Evolutionary conservation across 768 basidiomycete species (phyloP).

Genomic region (Termitomyces sp.): DNA sequence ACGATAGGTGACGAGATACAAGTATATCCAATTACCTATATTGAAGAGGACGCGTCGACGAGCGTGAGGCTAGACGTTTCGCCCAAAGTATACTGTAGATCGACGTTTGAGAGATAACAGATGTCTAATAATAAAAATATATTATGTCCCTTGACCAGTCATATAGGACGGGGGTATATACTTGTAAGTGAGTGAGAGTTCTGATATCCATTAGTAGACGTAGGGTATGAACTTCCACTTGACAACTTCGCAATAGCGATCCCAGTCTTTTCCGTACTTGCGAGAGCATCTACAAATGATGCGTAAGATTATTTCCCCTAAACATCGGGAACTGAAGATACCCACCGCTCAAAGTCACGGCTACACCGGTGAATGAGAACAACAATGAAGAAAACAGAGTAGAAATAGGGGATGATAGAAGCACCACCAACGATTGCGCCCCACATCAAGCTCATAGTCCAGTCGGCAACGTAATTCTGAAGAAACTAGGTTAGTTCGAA

Average conservation of each 20-base stretch:
- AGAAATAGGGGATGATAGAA: slow-evolving; percentile 91
- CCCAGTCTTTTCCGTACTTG: slow-evolving; percentile 97
- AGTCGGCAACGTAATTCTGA: slow-evolving; percentile 93
- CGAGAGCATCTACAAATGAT: slow-evolving; percentile 54
- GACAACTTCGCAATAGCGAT: slow-evolving; percentile 81
- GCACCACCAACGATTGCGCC: slow-evolving; percentile 73
- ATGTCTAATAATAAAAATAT: not conserved
- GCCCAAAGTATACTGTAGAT: no score
- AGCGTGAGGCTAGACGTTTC: no score
- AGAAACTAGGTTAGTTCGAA: not conserved
- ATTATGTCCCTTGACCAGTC: not conserved
- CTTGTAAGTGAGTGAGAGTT: not conserved
- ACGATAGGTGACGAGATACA: no score
- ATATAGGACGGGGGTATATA: slow-evolving; percentile 7
- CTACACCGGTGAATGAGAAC: slow-evolving; percentile 90
- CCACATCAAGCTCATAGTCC: slow-evolving; percentile 84
- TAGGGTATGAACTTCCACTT: slow-evolving; percentile 89
- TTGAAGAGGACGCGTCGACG: no score
- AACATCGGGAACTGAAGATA: not conserved
- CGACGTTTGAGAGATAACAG: no score
- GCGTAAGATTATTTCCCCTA: not conserved
- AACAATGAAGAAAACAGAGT: slow-evolving; percentile 92
- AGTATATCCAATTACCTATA: no score
- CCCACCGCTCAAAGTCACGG: slow-evolving; percentile 90
- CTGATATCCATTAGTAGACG: slow-evolving; percentile 53